Conservation (phyloP, 768 basidiomycete species). For the Grammothele lineata region DNA sequence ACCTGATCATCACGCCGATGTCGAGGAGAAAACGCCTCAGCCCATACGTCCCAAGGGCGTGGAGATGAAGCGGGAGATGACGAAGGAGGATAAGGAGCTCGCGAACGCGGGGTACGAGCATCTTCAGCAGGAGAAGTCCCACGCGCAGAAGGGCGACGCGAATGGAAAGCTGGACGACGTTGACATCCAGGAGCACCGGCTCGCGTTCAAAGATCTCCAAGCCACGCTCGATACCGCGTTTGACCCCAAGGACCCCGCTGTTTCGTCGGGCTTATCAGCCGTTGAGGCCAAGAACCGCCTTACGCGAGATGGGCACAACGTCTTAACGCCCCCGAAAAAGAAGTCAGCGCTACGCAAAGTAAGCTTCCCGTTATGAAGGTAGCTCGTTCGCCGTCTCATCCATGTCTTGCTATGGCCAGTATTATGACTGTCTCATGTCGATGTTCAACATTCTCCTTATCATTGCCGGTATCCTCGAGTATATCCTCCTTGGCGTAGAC, state of each 20-base stretch:
- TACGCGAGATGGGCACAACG: conserved; percentile 53
- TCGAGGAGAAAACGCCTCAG: conserved; percentile 25
- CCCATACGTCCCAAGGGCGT: conserved; percentile 45
- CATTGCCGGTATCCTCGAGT: conserved; percentile 61
- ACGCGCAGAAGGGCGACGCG: conserved; percentile 28
- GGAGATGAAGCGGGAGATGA: conserved; percentile 58
- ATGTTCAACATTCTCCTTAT: conserved; percentile 67
- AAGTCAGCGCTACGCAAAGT: conserved; percentile 65
- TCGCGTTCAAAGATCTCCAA: conserved; percentile 38
- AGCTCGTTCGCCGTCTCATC: no score
- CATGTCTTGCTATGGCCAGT: conserved; percentile 33
- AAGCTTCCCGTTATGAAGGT: conserved; percentile 12
- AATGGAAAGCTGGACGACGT: conserved; percentile 36
- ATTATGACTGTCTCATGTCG: conserved; percentile 56
- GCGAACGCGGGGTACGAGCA: conserved; percentile 69
- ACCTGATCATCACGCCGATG: conserved; percentile 23
- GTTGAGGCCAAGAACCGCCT: conserved; percentile 53
- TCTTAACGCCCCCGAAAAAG: conserved; percentile 64
- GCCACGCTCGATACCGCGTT: conserved; percentile 44
- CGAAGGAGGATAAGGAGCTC: conserved; percentile 63
- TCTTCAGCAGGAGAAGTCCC: conserved; percentile 41
- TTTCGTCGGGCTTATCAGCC: conserved; percentile 46
- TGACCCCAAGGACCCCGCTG: conserved; percentile 46
- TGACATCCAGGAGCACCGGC: conserved; percentile 56
- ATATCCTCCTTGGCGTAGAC: conserved; percentile 57